Evolutionary conservation across 805 yeast genomes (phyloP).

Genomic region (Debaryomyces tyrocola): DNA sequence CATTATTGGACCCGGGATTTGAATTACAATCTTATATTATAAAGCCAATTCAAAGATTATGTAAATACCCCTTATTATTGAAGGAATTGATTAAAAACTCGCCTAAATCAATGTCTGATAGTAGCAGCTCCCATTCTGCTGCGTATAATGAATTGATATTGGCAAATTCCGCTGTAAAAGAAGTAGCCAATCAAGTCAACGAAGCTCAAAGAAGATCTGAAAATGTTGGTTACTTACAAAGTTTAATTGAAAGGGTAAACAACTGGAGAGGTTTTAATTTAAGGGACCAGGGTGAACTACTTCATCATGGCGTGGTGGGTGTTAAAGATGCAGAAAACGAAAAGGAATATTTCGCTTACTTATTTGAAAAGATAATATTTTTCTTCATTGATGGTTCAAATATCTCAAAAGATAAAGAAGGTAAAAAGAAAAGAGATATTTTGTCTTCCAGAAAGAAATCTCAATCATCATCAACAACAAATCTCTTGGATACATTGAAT

Average conservation of each 20-base stretch:
- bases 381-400: constrained; percentile 38
- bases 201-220: constrained; percentile 93
- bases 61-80: constrained; percentile 86
- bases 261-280: constrained; percentile 93
- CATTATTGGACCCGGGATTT: constrained; percentile 75
- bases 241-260: constrained; percentile 68
- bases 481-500: constrained; percentile 35
- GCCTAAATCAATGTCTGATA: constrained; percentile 31
- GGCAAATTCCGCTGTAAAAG: constrained; percentile 75
- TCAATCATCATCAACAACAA: constrained; percentile 36
- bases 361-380: constrained; percentile 69
- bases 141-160: constrained; percentile 62
- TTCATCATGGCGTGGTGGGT: constrained; percentile 70
- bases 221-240: constrained; percentile 68
- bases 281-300: constrained; percentile 78
- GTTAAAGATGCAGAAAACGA: constrained; percentile 72
- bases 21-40: constrained; percentile 87
- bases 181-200: constrained; percentile 83
- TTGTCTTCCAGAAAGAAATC: constrained; percentile 53
- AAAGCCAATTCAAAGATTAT: constrained; percentile 94
- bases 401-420: constrained; percentile 23
- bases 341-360: constrained; percentile 83
- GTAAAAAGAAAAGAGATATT: constrained; percentile 37
- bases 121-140: constrained; percentile 15
- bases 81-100: constrained; percentile 71